Evolutionary conservation across 1,284 basidiomycete genomes (phyloP), one percentile per base, ranked within the genome.

Genomic region (Cutaneotrichosporon spelunceum): DNA sequence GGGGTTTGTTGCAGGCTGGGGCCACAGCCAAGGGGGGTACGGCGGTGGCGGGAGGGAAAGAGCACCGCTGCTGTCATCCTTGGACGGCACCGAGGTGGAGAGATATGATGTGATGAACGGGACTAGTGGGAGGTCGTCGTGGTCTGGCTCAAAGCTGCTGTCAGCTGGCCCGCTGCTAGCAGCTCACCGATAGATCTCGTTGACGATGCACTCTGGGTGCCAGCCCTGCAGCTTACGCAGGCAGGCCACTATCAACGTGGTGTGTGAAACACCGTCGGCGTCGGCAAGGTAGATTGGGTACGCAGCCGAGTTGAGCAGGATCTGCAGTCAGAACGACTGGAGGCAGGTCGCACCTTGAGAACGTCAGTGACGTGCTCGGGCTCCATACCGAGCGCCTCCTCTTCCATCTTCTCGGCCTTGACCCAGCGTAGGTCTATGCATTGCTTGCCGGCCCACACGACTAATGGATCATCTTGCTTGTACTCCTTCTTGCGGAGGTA

Each of bases 401-500:
- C 76, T 1, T 63, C 64, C 73, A 77, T 74, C 36, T 65, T 63
- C 21, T 76, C 76, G 29, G 72, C 76, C 57, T 72, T 74, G 57
- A 76, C 50, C 74, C 76, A 78, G 24, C 61, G 60, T 6, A 74
- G 39, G 10, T 70, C 66, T 8, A 76, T 68, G 2, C 64, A 63
- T 3, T 60, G 59, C 44, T 50, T 64, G 21, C 30, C 57, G 1
- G 73, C 66, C 75, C 75, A 78, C n/a, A 8, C 2, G 0, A 59
- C 4, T 2, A 76, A 29, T 4, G 63, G 56, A 26, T 75, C 70
- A 24, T 71, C 69, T 4, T 68, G 68, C 36, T 71, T 68, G 29
- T 73, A 56, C 3, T 64, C 53, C 71, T 86, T 86, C 65, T 80
- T 80, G 26, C 81, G 78, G 14, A 87, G 78, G 19, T 82, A 80